Conservation (phyloP, 345 rosid species). For the Arabis alpina region DNA sequence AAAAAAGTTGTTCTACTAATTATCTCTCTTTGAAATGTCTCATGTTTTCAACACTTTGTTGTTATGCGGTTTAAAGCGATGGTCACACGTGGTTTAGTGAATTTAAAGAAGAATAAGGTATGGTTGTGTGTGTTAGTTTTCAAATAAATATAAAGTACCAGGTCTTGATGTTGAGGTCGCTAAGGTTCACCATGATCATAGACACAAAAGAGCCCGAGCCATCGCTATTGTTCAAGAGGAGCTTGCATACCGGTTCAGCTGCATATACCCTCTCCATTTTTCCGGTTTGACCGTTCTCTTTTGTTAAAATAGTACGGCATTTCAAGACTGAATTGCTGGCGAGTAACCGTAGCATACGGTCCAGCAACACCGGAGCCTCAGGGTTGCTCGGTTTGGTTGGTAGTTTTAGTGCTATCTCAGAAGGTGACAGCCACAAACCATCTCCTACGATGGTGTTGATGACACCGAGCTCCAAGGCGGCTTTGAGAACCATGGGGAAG, state of each 20-base stretch:
- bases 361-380: constrained; percentile 48
- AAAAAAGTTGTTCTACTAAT: too few species aligned
- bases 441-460: constrained; percentile 45
- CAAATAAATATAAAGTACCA: constrained; percentile 12
- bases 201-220: constrained; percentile 22
- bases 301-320: constrained; percentile 33
- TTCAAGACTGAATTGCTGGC: constrained; percentile 42
- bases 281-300: not conserved
- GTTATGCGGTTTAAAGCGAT: constrained; percentile 3
- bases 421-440: constrained; percentile 31
- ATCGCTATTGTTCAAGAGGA: constrained; percentile 3
- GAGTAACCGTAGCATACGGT: constrained; percentile 49
- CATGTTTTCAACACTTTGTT: constrained; percentile 6
- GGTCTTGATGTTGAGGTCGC: constrained; percentile 22
- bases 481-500: constrained; percentile 49
- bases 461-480: constrained; percentile 50
- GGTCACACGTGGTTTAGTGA: not conserved
- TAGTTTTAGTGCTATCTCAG: constrained; percentile 45
- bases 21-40: constrained; percentile 47
- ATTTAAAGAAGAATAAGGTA: not conserved
- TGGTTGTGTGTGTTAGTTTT: not conserved
- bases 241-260: not conserved
- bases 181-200: not conserved
- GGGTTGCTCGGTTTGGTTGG: constrained; percentile 35
- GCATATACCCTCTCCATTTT: constrained; percentile 1